These are phyloP conservation scores for Xanthoconium purpureum DNA, from an alignment of 768 basidiomycete genomes.

Conservation along the genomic window DNA sequence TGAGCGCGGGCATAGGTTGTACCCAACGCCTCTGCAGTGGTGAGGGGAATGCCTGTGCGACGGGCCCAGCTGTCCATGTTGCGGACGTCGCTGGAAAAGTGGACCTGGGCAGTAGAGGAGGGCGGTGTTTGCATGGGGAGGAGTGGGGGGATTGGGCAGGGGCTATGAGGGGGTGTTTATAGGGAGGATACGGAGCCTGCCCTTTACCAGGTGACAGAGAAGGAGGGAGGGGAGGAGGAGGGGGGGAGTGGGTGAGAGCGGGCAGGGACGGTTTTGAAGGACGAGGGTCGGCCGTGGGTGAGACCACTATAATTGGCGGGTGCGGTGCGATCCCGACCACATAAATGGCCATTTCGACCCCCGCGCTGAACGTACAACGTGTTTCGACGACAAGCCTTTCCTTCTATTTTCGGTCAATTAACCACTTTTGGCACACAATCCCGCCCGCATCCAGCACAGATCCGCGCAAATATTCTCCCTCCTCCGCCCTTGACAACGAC, in stretches of 20 bases:
- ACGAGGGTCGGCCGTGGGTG: conserved; percentile 37
- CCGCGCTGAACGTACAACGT: conserved; percentile 73
- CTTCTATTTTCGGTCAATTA: conserved; percentile 18
- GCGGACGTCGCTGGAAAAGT: conserved; percentile 75
- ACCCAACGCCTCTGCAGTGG: conserved; percentile 78
- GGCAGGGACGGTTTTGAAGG: not conserved
- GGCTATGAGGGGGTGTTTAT: conserved; percentile 23
- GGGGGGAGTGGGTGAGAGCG: conserved; percentile 21
- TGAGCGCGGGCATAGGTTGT: conserved; percentile 79
- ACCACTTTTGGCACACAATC: conserved; percentile 9
- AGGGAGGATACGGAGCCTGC: conserved; percentile 22
- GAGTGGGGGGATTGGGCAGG: not conserved
- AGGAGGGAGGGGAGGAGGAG: conserved; percentile 24
- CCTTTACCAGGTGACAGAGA: conserved; percentile 33
- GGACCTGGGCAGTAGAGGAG: conserved; percentile 53
- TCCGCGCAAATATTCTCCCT: conserved; percentile 25
- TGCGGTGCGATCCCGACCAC: conserved; percentile 53
- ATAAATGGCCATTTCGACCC: conserved; percentile 50
- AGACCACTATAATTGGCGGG: conserved; percentile 49
- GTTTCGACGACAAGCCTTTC: conserved; percentile 57
- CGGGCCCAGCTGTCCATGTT: conserved; percentile 83
- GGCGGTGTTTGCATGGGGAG: conserved; percentile 32
- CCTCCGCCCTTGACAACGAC: conserved; percentile 26
- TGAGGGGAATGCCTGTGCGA: conserved; percentile 76
- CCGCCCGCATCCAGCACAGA: conserved; percentile 3